Percentiles rank a stretch among this genome's conserved stretches.
Evolutionary conservation across 2,329 filamentous ascomycete species (phyloP).

Genomic region (Colletotrichum euphorbiae): DNA sequence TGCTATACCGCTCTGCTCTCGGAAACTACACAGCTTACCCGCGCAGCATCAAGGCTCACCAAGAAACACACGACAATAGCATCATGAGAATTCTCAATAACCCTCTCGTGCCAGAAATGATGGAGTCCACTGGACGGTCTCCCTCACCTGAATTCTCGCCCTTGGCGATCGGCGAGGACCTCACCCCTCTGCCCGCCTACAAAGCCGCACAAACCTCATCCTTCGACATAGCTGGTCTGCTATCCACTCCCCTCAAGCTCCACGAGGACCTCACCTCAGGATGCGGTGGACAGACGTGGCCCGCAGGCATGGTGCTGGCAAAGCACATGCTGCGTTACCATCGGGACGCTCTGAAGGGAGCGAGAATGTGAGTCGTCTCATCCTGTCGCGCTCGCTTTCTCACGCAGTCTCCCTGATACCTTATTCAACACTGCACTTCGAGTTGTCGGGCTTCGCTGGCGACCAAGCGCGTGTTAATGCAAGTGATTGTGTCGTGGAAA

Average conservation of each 20-base stretch:
- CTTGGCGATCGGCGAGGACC: conserved; percentile 63
- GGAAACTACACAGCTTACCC: background rate
- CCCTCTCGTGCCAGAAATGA: conserved; percentile 32
- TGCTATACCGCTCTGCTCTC: background rate
- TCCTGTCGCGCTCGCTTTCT: background rate
- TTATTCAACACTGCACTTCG: background rate
- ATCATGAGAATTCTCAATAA: conserved; percentile 38
- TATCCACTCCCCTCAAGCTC: conserved; percentile 76
- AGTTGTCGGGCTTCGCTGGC: background rate
- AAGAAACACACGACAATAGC: conserved; percentile 12
- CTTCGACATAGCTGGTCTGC: conserved; percentile 78
- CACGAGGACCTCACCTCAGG: conserved; percentile 89
- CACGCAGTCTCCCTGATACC: background rate
- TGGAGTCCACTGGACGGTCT: conserved; percentile 43
- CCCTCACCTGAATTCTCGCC: conserved; percentile 64
- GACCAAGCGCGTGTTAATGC: background rate
- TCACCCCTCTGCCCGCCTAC: conserved; percentile 70
- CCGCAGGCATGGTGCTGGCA: conserved; percentile 87
- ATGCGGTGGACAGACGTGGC: conserved; percentile 95
- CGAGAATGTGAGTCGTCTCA: conserved; percentile 75
- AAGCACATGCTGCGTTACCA: conserved; percentile 87
- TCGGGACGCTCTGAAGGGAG: conserved; percentile 68
- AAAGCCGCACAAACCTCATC: conserved; percentile 65
- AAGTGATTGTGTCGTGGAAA: background rate
- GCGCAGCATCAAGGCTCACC: background rate